A percentile compares a stretch with the other conserved stretches of the same genome.
Conservation (phyloP, 805 yeast genomes). For the Wickerhamomyces alni region DNA sequence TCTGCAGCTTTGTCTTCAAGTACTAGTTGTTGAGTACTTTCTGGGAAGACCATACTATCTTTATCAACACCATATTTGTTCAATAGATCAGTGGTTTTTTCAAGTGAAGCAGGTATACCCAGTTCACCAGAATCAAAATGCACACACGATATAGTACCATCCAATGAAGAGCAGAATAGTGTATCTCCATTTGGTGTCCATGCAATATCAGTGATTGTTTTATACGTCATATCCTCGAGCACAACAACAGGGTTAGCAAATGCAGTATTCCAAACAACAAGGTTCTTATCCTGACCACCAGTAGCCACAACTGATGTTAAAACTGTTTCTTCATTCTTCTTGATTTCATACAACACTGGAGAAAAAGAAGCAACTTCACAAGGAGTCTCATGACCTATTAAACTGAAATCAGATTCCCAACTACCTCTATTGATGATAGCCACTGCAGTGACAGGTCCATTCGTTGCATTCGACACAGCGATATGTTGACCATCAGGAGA, state of each 20-base stretch:
- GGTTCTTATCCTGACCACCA: slow-evolving; percentile 88
- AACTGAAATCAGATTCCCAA: slow-evolving; percentile 71
- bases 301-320: slow-evolving; percentile 80
- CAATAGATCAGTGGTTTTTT: slow-evolving; percentile 60
- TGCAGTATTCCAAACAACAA: slow-evolving; percentile 84
- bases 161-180: slow-evolving; percentile 74
- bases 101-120: slow-evolving; percentile 59
- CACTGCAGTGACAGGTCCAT: slow-evolving; percentile 74
- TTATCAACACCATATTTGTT: slow-evolving; percentile 85
- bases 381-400: slow-evolving; percentile 81
- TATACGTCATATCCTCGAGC: slow-evolving; percentile 66
- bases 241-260: slow-evolving; percentile 73
- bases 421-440: slow-evolving; percentile 69
- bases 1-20: slow-evolving; percentile 60
- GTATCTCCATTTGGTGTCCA: slow-evolving; percentile 83
- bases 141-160: slow-evolving; percentile 71
- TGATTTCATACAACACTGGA: slow-evolving; percentile 52
- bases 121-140: slow-evolving; percentile 58
- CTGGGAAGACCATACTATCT: slow-evolving; percentile 81
- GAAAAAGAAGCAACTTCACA: slow-evolving; percentile 76
- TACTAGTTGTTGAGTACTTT: slow-evolving; percentile 69
- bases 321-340: slow-evolving; percentile 23
- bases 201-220: slow-evolving; percentile 79
- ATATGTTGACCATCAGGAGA: slow-evolving; percentile 86
- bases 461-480: slow-evolving; percentile 81